A percentile compares a stretch with the other conserved stretches of the same genome.
These are phyloP conservation scores for Penicillium argentinense DNA, from an alignment of 495 filamentous ascomycete species.

Conservation along the genomic window DNA sequence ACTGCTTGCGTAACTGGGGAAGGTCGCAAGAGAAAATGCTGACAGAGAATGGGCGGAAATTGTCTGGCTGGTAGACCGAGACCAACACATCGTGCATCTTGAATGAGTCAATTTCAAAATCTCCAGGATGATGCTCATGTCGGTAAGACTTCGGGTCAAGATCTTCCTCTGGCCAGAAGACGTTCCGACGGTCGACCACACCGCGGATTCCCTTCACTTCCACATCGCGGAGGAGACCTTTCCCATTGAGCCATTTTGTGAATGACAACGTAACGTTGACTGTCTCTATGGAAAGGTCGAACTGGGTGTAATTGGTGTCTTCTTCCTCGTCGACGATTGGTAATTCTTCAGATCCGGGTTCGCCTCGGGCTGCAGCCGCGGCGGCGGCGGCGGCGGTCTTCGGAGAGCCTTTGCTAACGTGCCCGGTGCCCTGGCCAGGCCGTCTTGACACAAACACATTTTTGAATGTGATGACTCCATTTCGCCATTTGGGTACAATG, in stretches of 20 bases:
- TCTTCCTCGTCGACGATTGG: conserved; percentile 56
- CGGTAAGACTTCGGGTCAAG: conserved; percentile 84
- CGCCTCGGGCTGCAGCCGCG: conserved; percentile 64
- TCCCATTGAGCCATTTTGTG: conserved; percentile 96
- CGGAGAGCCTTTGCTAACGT: conserved; percentile 92
- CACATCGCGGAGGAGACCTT: conserved; percentile 86
- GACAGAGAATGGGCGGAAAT: conserved; percentile 89
- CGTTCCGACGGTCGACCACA: conserved; percentile 85
- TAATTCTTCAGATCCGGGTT: conserved; percentile 21
- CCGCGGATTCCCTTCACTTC: conserved; percentile 94
- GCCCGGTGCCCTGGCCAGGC: conserved; percentile 71
- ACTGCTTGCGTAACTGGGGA: conserved; percentile 89
- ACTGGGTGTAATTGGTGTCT: conserved; percentile 96
- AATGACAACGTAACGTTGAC: conserved; percentile 98
- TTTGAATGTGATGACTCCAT: conserved; percentile 91
- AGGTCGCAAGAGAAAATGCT: conserved; percentile 95
- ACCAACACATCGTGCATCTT: conserved; percentile 92
- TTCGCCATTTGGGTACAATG: conserved; percentile 92
- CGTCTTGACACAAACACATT: conserved; percentile 94
- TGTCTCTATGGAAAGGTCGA: conserved; percentile 90
- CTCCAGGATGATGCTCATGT: conserved; percentile 84
- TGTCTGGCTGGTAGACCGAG: conserved; percentile 84
- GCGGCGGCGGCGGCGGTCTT: conserved; percentile 83
- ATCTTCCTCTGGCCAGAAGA: conserved; percentile 67
- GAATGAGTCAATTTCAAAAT: conserved; percentile 96